Evolutionary conservation across 2,329 filamentous ascomycete species (phyloP).

Genomic region (Fusarium subglutinans): DNA sequence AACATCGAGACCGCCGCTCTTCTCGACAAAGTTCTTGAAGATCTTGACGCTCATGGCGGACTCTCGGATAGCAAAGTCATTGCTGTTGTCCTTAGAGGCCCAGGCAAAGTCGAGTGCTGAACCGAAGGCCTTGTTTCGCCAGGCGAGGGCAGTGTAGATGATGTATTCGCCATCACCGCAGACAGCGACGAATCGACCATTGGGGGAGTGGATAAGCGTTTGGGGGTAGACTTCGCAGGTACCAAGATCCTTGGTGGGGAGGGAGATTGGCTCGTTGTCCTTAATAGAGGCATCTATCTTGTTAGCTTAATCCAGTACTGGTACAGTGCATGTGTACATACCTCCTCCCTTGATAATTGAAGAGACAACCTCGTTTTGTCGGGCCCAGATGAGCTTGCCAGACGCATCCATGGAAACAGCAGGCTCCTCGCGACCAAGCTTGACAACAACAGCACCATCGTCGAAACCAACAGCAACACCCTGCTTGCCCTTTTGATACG

Average conservation of each 20-base stretch:
- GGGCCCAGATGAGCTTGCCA: conserved; percentile 95
- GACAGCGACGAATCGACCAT: conserved; percentile 81
- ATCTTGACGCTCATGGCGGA: conserved; percentile 94
- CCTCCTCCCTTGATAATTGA: conserved; percentile 91
- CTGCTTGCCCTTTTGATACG: conserved; percentile 93
- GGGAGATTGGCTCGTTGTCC: conserved; percentile 85
- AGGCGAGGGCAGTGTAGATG: conserved; percentile 95
- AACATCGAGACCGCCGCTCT: conserved; percentile 86
- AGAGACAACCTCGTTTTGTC: conserved; percentile 93
- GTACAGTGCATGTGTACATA: conserved; percentile 45
- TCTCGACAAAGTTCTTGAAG: conserved; percentile 97
- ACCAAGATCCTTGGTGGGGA: conserved; percentile 93
- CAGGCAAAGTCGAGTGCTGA: conserved; percentile 96
- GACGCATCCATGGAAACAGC: conserved; percentile 97
- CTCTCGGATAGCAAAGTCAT: conserved; percentile 97
- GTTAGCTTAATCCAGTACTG: conserved; percentile 39
- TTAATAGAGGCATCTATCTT: conserved; percentile 77
- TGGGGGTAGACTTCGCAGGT: conserved; percentile 97
- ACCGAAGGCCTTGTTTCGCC: conserved; percentile 97
- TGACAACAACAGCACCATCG: conserved; percentile 96
- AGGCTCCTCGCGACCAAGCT: conserved; percentile 96
- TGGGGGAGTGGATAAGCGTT: conserved; percentile 93
- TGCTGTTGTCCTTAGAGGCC: conserved; percentile 97
- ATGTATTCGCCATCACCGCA: conserved; percentile 99
- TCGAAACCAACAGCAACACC: conserved; percentile 96